A percentile compares a stretch with the other conserved stretches of the same genome.
phyloP scores from a whole-genome alignment of 2,329 filamentous ascomycete species.

The Massarina eburnea region DNA sequence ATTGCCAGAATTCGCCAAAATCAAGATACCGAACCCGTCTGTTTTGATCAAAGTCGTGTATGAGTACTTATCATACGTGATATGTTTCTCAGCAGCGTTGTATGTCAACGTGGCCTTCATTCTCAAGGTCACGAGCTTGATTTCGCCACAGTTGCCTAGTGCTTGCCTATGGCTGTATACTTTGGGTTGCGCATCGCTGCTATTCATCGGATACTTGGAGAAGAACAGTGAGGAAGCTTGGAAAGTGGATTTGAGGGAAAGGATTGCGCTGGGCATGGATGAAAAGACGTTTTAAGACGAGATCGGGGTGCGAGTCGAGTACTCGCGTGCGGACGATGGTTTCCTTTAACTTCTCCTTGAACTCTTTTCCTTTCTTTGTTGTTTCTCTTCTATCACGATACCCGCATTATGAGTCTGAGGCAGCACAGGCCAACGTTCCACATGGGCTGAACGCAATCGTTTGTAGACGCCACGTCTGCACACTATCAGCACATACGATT shows the following conservation, averaged over 20 bases:
- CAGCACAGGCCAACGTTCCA: not conserved
- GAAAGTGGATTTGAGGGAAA: not conserved
- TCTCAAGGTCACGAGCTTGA: not conserved
- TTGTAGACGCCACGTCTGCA: no score
- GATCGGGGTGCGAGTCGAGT: not conserved
- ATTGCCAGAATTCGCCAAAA: not conserved
- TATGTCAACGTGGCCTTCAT: not conserved
- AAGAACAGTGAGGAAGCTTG: constrained; percentile 1
- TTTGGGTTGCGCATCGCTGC: not conserved
- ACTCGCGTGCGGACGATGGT: not conserved
- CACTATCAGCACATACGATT: no score
- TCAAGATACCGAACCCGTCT: not conserved
- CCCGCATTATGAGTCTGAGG: not conserved
- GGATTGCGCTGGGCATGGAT: not conserved
- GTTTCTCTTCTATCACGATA: not conserved
- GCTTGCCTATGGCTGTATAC: not conserved
- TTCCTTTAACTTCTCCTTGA: not conserved
- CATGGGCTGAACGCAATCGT: no score
- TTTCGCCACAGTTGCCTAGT: constrained; percentile 1
- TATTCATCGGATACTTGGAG: constrained; percentile 1
- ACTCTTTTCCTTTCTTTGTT: not conserved
- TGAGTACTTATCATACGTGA: not conserved
- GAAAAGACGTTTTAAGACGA: not conserved
- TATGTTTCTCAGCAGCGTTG: not conserved
- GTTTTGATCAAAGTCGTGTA: not conserved